A percentile compares a stretch with the other conserved stretches of the same genome.
phyloP scores from a whole-genome alignment of 495 filamentous ascomycete genomes.

The Neurospora sp. region DNA sequence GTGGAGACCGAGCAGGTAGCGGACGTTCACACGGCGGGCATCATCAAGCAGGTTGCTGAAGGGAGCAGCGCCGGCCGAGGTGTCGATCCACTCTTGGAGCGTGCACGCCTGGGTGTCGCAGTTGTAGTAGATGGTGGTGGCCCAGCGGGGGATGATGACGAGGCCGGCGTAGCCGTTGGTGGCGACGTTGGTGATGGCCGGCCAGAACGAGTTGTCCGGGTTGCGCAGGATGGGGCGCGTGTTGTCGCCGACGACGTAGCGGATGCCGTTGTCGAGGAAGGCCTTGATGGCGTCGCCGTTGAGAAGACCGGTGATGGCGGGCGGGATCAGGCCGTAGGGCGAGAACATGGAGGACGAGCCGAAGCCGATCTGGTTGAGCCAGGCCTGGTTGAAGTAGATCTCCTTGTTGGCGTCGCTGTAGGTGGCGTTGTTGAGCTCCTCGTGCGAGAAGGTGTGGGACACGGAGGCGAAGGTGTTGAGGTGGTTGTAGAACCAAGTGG shows the following conservation, averaged over 20 bases:
- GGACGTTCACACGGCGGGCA: slow-evolving; percentile 42
- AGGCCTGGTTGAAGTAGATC: slow-evolving; percentile 50
- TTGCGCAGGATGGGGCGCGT: slow-evolving; percentile 44
- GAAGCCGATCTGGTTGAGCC: slow-evolving; percentile 44
- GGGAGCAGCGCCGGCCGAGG: slow-evolving; percentile 40
- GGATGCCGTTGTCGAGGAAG: slow-evolving; percentile 49
- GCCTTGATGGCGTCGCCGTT: slow-evolving; percentile 53
- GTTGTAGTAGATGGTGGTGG: slow-evolving; percentile 57
- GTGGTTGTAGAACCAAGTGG: slow-evolving; percentile 45
- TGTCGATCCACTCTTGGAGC: slow-evolving; percentile 49
- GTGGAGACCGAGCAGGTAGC: slow-evolving; percentile 45
- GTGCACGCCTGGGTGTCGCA: slow-evolving; percentile 48
- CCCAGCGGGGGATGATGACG: slow-evolving; percentile 50
- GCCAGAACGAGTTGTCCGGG: slow-evolving; percentile 41
- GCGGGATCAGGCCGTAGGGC: slow-evolving; percentile 47
- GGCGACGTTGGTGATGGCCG: slow-evolving; percentile 40
- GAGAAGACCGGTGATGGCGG: slow-evolving; percentile 54
- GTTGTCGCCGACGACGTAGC: slow-evolving; percentile 54
- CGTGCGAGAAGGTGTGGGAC: slow-evolving; percentile 56
- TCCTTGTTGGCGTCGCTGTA: slow-evolving; percentile 47
- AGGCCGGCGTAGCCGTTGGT: slow-evolving; percentile 47
- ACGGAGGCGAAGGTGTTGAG: slow-evolving; percentile 43
- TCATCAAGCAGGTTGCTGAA: slow-evolving; percentile 38
- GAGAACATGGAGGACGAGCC: slow-evolving; percentile 32
- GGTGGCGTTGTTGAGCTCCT: slow-evolving; percentile 50